Percentiles rank a stretch among this genome's conserved stretches.
These are phyloP conservation scores for Geotrichum cucujoidarum DNA, from an alignment of 1,139 yeast species.

Conservation along the genomic window DNA sequence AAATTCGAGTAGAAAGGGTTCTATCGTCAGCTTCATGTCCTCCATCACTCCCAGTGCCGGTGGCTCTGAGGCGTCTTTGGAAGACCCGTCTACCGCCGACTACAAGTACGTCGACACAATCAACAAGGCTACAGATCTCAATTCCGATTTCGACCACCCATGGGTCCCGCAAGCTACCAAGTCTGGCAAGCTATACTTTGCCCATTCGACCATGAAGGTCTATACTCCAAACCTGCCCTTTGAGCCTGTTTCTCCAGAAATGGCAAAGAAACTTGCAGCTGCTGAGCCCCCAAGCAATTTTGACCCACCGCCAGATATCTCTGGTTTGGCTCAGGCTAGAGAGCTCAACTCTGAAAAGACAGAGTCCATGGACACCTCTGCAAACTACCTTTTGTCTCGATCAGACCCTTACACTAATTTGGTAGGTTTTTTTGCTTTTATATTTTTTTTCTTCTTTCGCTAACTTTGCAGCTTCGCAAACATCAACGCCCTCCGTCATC, in stretches of 20 bases:
- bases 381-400: conserved; percentile 12
- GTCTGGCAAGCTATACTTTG: conserved; percentile 29
- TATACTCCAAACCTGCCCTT: conserved; percentile 29
- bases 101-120: conserved; percentile 23
- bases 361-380: conserved; percentile 9
- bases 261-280: conserved; percentile 11
- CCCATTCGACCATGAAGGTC: conserved; percentile 27
- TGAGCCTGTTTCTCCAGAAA: conserved; percentile 22
- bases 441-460: conserved; percentile 6
- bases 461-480: conserved; percentile 13
- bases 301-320: conserved; percentile 14
- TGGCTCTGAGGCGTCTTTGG: conserved; percentile 16
- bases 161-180: conserved; percentile 34
- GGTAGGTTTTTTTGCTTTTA: conserved; percentile 17
- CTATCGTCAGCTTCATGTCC: conserved; percentile 23
- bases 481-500: conserved; percentile 11
- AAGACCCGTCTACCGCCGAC: conserved; percentile 15
- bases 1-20: conserved; percentile 22
- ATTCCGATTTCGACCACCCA: conserved; percentile 22
- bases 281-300: conserved; percentile 6
- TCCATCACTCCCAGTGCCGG: conserved; percentile 14
- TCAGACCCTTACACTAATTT: conserved; percentile 24
- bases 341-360: conserved; percentile 2
- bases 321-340: conserved; percentile 5
- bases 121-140: conserved; percentile 6